Evolutionary conservation across 495 filamentous ascomycete genomes (phyloP).

Genomic region (Penicillium manginii): DNA sequence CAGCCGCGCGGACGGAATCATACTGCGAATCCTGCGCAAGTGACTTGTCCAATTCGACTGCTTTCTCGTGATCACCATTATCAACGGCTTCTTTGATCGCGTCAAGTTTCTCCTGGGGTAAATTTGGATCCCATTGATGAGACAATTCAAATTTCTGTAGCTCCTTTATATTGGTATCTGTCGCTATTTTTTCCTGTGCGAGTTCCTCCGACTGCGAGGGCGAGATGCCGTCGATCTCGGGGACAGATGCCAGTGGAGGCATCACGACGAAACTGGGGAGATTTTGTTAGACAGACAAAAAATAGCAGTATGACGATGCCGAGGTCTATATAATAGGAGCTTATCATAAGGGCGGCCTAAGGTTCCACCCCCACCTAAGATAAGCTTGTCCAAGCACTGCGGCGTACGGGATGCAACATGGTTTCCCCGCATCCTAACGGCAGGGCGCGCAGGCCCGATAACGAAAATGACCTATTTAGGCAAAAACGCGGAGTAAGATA

Average conservation of each 20-base stretch:
- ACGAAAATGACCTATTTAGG: conserved; percentile 17
- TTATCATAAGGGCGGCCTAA: background rate
- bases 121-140: conserved; percentile 29
- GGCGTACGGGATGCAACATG: background rate
- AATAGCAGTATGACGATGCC: background rate
- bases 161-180: conserved; percentile 9
- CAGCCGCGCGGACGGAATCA: conserved; percentile 26
- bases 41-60: conserved; percentile 18
- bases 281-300: background rate
- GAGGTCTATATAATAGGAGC: background rate
- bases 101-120: conserved; percentile 23
- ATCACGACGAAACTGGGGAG: background rate
- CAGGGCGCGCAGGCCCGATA: conserved; percentile 9
- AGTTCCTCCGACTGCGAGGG: background rate
- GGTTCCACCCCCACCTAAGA: conserved; percentile 1
- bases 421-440: background rate
- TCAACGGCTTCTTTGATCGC: conserved; percentile 17
- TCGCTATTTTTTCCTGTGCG: conserved; percentile 3
- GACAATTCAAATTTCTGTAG: conserved; percentile 14
- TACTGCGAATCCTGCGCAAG: conserved; percentile 25
- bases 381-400: conserved; percentile 9
- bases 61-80: conserved; percentile 24
- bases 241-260: background rate
- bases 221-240: conserved; percentile 2
- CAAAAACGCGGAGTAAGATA: conserved; percentile 26